Percentiles rank a stretch among this genome's conserved stretches.
Evolutionary conservation across 495 filamentous ascomycete genomes (phyloP).

Genomic region (Schizothecium vesticola): DNA sequence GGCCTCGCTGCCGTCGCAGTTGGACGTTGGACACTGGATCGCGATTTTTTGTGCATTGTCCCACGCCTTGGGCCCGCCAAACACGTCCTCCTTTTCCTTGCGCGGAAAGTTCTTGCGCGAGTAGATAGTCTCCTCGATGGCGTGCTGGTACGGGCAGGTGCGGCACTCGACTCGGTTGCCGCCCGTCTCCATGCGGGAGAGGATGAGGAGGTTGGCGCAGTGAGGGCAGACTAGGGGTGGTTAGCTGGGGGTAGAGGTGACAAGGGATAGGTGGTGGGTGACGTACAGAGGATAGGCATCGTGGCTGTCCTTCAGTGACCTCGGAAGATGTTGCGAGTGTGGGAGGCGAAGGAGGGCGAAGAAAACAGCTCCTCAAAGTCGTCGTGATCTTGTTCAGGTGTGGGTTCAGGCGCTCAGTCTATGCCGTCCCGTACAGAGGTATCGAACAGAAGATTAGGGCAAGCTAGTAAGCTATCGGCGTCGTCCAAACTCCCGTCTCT

Average conservation of each 20-base stretch:
- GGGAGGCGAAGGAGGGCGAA: neutral
- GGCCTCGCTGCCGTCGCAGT: slow-evolving; percentile 72
- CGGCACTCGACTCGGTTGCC: slow-evolving; percentile 78
- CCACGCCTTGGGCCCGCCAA: slow-evolving; percentile 82
- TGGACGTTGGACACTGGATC: slow-evolving; percentile 71
- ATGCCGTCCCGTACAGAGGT: neutral
- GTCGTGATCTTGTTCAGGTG: neutral
- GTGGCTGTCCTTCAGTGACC: slow-evolving; percentile 6
- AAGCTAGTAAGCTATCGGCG: neutral
- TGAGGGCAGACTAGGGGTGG: slow-evolving; percentile 71
- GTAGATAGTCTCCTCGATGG: slow-evolving; percentile 65
- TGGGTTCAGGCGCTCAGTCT: neutral
- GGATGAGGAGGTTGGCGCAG: slow-evolving; percentile 83
- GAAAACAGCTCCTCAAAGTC: neutral
- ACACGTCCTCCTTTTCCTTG: slow-evolving; percentile 85
- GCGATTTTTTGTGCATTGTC: slow-evolving; percentile 76
- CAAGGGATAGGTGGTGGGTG: neutral
- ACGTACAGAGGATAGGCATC: slow-evolving; percentile 66
- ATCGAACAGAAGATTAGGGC: neutral
- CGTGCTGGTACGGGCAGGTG: slow-evolving; percentile 84
- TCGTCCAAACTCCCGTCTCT: neutral
- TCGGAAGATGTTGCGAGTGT: neutral
- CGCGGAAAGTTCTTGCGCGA: slow-evolving; percentile 70
- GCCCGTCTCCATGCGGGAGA: slow-evolving; percentile 41
- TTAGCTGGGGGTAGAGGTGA: slow-evolving; percentile 8